Evolutionary conservation across 2,329 filamentous ascomycete genomes (phyloP), one percentile per base, ranked within the genome.

Genomic region (Daldinia eschscholtzii): DNA sequence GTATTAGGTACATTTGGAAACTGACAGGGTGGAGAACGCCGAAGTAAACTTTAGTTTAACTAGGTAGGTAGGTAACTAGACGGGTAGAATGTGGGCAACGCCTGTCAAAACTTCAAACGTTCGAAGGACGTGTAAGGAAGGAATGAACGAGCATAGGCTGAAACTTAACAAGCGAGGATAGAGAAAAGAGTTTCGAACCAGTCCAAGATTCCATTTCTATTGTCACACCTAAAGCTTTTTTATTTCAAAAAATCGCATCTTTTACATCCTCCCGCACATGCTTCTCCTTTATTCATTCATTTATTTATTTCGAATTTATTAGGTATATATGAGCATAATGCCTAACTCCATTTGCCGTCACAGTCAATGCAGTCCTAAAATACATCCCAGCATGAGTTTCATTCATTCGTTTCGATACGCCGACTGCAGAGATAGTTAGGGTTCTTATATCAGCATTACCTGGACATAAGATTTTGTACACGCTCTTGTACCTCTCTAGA

Each of bases 1-100:
- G 9, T 44, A 44, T 23, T 23, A 23, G n/a, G n/a, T 44, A 33
- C 20, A 23, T 7, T 42, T 42, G 18, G 9, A 7, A 23, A 12
- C 15, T 28, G 13, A 48, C 23, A 48, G 23, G 46, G 46, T 50
- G 46, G 46, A 33, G 26, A 18, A 50, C 41, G n/a, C 39, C 48
- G 6, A 58, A 35, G 26, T 50, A 28, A 50, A 50, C 26, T 33
- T 50, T 50, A 23, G 20, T 23, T 23, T 23, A 23, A 23, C 20
- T 23, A 23, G 12, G 12, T 48, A 28, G 42, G 42, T 6, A 26
- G 35, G 15, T 20, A 46, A 26, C 30, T 23, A 35, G 13, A 41
- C 37, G 39, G 39, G 39, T 41, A 42, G 33, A 41, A 12, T 13
- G 9, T 15, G 37, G 12, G 37, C 37, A 15, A 13, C 37, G 37